These are phyloP conservation scores for Pterocarpus macrocarpus DNA, from an alignment of 306 rosid genomes.

Conservation along the genomic window DNA sequence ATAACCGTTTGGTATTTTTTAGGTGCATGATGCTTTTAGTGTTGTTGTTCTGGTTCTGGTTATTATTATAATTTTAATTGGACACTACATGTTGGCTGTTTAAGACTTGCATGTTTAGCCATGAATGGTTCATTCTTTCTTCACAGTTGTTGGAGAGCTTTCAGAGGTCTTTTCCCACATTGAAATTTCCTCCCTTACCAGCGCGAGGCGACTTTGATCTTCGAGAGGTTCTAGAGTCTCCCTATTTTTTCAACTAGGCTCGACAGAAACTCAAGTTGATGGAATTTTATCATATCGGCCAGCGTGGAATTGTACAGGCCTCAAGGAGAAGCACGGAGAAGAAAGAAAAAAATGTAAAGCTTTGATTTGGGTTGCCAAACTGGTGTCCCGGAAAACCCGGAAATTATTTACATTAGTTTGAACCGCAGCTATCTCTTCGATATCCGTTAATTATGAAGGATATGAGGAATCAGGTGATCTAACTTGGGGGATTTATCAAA, in stretches of 20 bases:
- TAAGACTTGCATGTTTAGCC: slow-evolving; percentile 27
- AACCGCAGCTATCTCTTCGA: too few relatives aligned
- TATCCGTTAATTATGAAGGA: slow-evolving; percentile 36
- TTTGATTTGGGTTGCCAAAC: slow-evolving; percentile 22
- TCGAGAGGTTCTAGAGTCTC: slow-evolving; percentile 73
- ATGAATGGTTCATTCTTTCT: slow-evolving; percentile 14
- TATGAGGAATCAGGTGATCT: slow-evolving; percentile 41
- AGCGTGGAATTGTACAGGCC: slow-evolving; percentile 39
- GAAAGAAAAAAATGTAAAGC: slow-evolving; percentile 29
- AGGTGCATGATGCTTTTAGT: too few relatives aligned
- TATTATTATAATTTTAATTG: not conserved
- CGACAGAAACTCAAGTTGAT: slow-evolving; percentile 25
- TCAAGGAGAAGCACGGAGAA: slow-evolving; percentile 35
- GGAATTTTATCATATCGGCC: too few relatives aligned
- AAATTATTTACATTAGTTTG: too few relatives aligned
- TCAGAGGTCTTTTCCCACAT: slow-evolving; percentile 68
- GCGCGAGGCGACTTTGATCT: slow-evolving; percentile 89
- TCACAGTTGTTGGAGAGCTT: slow-evolving; percentile 79
- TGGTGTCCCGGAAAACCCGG: too few relatives aligned
- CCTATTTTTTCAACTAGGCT: slow-evolving; percentile 85
- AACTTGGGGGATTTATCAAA: not conserved
- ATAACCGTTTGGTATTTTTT: too few relatives aligned
- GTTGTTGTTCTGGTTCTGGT: too few relatives aligned
- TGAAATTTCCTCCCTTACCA: slow-evolving; percentile 78
- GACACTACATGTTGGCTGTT: slow-evolving; percentile 28